Conservation (phyloP, 305 asterid species). For the Plantago coronopus region DNA sequence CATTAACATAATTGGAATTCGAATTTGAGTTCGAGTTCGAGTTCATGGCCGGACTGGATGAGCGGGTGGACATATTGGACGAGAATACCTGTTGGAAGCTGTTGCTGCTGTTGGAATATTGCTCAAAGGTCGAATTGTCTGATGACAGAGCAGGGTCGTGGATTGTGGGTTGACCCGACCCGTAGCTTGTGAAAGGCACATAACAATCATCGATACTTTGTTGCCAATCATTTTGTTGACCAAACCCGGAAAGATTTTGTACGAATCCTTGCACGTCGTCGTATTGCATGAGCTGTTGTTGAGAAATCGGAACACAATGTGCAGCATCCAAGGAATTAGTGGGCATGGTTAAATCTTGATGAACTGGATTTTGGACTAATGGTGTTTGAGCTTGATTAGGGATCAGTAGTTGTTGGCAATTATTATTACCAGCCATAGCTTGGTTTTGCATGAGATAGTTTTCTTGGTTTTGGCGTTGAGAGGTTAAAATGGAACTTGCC, state of each 20-base stretch:
- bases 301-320: neutral
- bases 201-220: slow-evolving; percentile 37
- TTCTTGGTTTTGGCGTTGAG: slow-evolving; percentile 37
- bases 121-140: slow-evolving; percentile 43
- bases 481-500: slow-evolving; percentile 49
- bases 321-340: slow-evolving; percentile 11
- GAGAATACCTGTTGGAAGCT: slow-evolving; percentile 46
- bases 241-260: slow-evolving; percentile 27
- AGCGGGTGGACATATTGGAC: slow-evolving; percentile 61
- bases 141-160: slow-evolving; percentile 37
- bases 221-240: slow-evolving; percentile 45
- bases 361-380: slow-evolving; percentile 31
- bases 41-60: slow-evolving; percentile 56
- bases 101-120: slow-evolving; percentile 38
- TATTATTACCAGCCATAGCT: slow-evolving; percentile 1
- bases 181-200: slow-evolving; percentile 32
- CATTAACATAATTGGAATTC: slow-evolving; percentile 32
- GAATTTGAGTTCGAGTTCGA: slow-evolving; percentile 51
- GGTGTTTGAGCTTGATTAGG: slow-evolving; percentile 31
- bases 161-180: slow-evolving; percentile 26
- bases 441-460: slow-evolving; percentile 30
- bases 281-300: slow-evolving; percentile 38
- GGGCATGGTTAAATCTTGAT: slow-evolving; percentile 30
- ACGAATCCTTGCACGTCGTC: slow-evolving; percentile 28
- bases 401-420: slow-evolving; percentile 7